These are phyloP conservation scores for Neurospora sp. DNA, from an alignment of 2,329 filamentous ascomycete genomes.

Conservation along the genomic window DNA sequence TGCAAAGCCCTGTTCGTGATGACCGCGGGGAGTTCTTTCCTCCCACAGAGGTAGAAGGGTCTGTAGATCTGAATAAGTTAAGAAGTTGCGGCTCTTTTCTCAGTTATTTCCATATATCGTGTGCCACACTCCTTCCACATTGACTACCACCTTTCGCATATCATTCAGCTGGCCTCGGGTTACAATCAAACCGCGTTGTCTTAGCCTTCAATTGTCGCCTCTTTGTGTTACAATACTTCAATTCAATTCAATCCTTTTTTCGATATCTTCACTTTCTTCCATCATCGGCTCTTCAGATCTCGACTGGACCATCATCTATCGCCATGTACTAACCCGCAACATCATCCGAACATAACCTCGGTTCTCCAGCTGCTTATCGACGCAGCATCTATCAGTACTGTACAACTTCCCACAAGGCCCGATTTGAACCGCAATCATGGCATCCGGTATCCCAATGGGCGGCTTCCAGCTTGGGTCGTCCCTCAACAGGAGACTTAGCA, in stretches of 20 bases:
- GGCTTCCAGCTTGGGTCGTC: conserved; percentile 39
- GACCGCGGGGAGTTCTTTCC: not conserved
- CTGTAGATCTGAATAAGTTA: not conserved
- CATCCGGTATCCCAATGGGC: conserved; percentile 31
- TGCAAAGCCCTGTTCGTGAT: not conserved
- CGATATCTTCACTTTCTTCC: not conserved
- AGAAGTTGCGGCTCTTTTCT: not conserved
- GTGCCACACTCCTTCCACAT: not conserved
- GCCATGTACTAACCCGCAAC: not conserved
- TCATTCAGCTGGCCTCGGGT: not conserved
- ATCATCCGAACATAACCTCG: too few species aligned
- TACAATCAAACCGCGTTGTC: not conserved
- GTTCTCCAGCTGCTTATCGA: not conserved
- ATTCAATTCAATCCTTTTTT: not conserved
- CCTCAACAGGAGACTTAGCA: conserved; percentile 53
- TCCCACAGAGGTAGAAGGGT: not conserved
- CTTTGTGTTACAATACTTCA: not conserved
- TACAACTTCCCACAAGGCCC: not conserved
- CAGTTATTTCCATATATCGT: not conserved
- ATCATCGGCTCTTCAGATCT: not conserved
- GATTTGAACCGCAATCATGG: conserved; percentile 9
- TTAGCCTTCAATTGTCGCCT: not conserved
- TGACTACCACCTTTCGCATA: not conserved
- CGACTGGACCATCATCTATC: not conserved
- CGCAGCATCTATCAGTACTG: conserved; percentile 12